Evolutionary conservation across 2,329 filamentous ascomycete genomes (phyloP).

Genomic region (Neofusicoccum parvum): DNA sequence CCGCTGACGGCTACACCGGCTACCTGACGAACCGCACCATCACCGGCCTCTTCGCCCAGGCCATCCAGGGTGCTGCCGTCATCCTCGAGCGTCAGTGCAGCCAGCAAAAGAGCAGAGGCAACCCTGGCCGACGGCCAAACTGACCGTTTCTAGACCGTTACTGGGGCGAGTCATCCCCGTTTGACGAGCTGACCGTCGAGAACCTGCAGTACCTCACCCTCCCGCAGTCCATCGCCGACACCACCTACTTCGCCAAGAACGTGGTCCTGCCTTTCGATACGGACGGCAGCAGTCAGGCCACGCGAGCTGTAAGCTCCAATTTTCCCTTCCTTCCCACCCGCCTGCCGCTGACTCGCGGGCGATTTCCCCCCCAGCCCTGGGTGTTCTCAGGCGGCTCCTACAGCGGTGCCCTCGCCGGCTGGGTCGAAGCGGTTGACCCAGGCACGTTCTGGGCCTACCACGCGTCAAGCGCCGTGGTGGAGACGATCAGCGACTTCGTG

Average conservation of each 20-base stretch:
- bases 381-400: constrained; percentile 60
- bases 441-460: constrained; percentile 65
- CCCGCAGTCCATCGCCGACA: constrained; percentile 56
- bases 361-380: constrained; percentile 48
- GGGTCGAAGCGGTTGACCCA: constrained; percentile 55
- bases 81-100: constrained; percentile 50
- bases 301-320: constrained; percentile 37
- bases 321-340: not conserved
- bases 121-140: too few relatives aligned
- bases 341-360: not conserved
- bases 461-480: constrained; percentile 57
- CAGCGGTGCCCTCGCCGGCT: constrained; percentile 58
- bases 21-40: constrained; percentile 56
- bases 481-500: constrained; percentile 53
- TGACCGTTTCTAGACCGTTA: constrained; percentile 49
- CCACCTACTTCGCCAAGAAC: constrained; percentile 57
- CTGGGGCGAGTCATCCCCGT: constrained; percentile 60
- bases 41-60: constrained; percentile 55
- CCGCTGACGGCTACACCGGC: constrained; percentile 49
- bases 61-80: constrained; percentile 56
- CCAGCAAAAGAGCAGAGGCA: too few relatives aligned
- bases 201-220: constrained; percentile 59
- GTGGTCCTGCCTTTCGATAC: constrained; percentile 58
- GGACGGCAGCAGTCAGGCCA: constrained; percentile 51
- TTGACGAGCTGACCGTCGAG: constrained; percentile 51